Percentiles rank a stretch among this genome's conserved stretches.
These are phyloP conservation scores for Lentinula raphanica DNA, from an alignment of 768 basidiomycete genomes.

Conservation along the genomic window DNA sequence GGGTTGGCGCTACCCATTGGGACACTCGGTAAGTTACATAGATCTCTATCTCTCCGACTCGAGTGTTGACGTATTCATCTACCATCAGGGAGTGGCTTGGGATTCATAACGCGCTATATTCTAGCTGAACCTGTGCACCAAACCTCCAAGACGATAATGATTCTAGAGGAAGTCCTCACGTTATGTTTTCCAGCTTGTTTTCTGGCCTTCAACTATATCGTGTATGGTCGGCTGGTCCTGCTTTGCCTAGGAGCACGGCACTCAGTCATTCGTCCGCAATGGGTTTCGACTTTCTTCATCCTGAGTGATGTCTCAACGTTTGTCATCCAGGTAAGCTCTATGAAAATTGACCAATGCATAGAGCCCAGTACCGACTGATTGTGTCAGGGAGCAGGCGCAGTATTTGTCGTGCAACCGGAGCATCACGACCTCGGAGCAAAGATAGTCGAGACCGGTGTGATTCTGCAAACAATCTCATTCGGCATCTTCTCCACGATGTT, in stretches of 20 bases:
- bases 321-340: slow-evolving; percentile 19
- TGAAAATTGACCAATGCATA: background rate
- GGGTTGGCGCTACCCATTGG: slow-evolving; percentile 26
- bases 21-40: slow-evolving; percentile 12
- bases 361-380: background rate
- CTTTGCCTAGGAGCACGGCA: slow-evolving; percentile 14
- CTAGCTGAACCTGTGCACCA: slow-evolving; percentile 13
- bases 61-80: background rate
- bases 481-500: slow-evolving; percentile 16
- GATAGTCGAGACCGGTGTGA: slow-evolving; percentile 21
- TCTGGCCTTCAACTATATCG: slow-evolving; percentile 28
- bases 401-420: slow-evolving; percentile 11
- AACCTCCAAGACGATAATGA: slow-evolving; percentile 14
- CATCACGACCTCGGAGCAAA: slow-evolving; percentile 9
- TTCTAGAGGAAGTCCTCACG: slow-evolving; percentile 17
- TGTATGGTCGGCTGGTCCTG: slow-evolving; percentile 23
- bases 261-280: slow-evolving; percentile 20
- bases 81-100: slow-evolving; percentile 17
- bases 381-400: slow-evolving; percentile 19
- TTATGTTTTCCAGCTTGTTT: slow-evolving; percentile 22
- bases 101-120: slow-evolving; percentile 17
- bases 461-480: slow-evolving; percentile 21
- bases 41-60: too few species aligned
- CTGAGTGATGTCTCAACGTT: slow-evolving; percentile 22
- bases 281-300: slow-evolving; percentile 19